Conservation (phyloP, 495 filamentous ascomycete species). For the Sordaria brevicollis region DNA sequence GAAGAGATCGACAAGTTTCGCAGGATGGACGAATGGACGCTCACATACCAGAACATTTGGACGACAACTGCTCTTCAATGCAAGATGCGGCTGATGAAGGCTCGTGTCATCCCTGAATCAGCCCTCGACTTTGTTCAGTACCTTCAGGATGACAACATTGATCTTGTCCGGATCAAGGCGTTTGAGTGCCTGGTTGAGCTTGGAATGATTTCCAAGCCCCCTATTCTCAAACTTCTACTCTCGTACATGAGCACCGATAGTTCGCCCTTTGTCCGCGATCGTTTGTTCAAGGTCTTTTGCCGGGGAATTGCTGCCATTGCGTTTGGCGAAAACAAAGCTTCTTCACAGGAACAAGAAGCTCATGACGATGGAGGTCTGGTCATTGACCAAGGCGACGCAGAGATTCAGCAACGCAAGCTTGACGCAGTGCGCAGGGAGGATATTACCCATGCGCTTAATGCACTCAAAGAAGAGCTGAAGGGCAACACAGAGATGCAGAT, state of each 20-base stretch:
- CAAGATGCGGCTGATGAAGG: slow-evolving; percentile 62
- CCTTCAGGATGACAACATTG: slow-evolving; percentile 63
- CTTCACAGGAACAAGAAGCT: slow-evolving; percentile 14
- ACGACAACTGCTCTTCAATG: slow-evolving; percentile 75
- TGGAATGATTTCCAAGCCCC: slow-evolving; percentile 52
- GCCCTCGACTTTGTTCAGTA: slow-evolving; percentile 70
- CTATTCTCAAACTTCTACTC: slow-evolving; percentile 60
- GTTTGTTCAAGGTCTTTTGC: slow-evolving; percentile 56
- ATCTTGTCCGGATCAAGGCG: slow-evolving; percentile 70
- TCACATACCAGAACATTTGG: slow-evolving; percentile 85
- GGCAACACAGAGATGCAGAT: slow-evolving; percentile 51
- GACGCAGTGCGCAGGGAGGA: slow-evolving; percentile 62
- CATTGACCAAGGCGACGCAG: slow-evolving; percentile 56
- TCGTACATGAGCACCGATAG: slow-evolving; percentile 62
- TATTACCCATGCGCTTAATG: slow-evolving; percentile 64
- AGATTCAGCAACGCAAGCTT: slow-evolving; percentile 56
- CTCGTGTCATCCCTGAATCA: slow-evolving; percentile 50
- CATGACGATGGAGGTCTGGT: slow-evolving; percentile 52
- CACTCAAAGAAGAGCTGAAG: slow-evolving; percentile 61
- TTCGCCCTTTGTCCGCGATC: slow-evolving; percentile 68
- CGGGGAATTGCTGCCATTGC: slow-evolving; percentile 70
- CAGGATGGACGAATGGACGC: slow-evolving; percentile 87
- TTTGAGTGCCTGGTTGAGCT: slow-evolving; percentile 74
- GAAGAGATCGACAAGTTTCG: slow-evolving; percentile 84
- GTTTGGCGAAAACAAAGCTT: slow-evolving; percentile 48